Evolutionary conservation across 176 grass and related monocot species (phyloP), one percentile per base, ranked within the genome.

Genomic region (Oryza glumipatula): DNA sequence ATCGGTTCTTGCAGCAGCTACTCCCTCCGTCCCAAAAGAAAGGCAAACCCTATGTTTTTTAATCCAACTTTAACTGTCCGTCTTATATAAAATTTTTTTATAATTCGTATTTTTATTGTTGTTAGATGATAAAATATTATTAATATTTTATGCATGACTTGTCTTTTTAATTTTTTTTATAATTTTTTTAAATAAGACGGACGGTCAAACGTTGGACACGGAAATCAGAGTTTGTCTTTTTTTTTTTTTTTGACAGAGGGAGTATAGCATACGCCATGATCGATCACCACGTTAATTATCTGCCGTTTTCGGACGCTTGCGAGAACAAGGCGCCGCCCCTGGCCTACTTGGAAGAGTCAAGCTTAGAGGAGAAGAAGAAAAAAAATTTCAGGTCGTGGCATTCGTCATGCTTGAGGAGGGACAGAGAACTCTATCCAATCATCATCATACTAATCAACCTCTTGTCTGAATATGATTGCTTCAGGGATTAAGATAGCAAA

Each of bases 291-390:
- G 58, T 78, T 41, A 41, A 41, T 41, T 44, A 16, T 43, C n/a
- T 64, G 11, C 52, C 54, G 33, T 41, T 64, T 44, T 64, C 54
- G 56, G 54, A 41, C 54, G 10, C 54, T 63, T 77, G 32, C 58
- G 74, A 7, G 54, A 14, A 23, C 33, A 61, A 17, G 3, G 74
- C 16, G 4, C 74, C 32, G 35, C 16, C 45, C 45, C n/a, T 63
- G 58, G 58, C 58, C 58, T 63, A n/a, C 58, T 63, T 61, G 74
- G 61, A 77, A 63, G 54, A 12, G 47, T 81, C 79, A 7, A 71
- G 11, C n/a, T 10, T 5, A 68, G 16, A 49, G 4, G 26, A 63
- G n/a, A 32, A 32, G 30, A 32, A 32, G 28, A 63, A 5, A 41
- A 41, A 41, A 35, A 48, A 14, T 12, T 41, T 68, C 74, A 61